Evolutionary conservation across 805 yeast genomes (phyloP).

Genomic region (Candida corydali): DNA sequence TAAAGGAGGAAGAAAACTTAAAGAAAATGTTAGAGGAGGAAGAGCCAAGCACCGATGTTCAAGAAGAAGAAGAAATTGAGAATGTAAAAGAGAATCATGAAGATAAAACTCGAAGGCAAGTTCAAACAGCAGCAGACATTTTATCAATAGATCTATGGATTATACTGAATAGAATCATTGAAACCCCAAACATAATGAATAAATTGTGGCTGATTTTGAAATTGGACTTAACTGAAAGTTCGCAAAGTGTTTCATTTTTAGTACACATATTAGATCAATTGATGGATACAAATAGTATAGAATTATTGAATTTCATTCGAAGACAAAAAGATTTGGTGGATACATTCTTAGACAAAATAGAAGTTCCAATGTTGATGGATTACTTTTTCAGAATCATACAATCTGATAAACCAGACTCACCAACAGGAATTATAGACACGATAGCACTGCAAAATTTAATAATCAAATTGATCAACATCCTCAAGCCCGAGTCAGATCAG

Average conservation of each 20-base stretch:
- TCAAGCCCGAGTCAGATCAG: conserved; percentile 64
- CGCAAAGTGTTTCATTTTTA: conserved; percentile 36
- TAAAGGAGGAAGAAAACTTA: conserved; percentile 20
- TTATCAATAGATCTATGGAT: conserved; percentile 40
- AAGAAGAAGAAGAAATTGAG: conserved; percentile 12
- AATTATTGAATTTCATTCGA: conserved; percentile 67
- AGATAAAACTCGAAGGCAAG: conserved; percentile 31
- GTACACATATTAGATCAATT: conserved; percentile 80
- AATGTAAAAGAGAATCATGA: conserved; percentile 24
- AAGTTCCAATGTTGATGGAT: conserved; percentile 93
- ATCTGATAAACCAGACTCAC: conserved; percentile 85
- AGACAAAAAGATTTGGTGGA: conserved; percentile 69
- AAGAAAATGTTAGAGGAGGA: conserved; percentile 9
- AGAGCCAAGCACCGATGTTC: conserved; percentile 7
- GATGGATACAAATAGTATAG: conserved; percentile 55
- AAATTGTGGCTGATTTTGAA: conserved; percentile 39
- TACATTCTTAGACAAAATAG: conserved; percentile 78
- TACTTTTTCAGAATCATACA: conserved; percentile 83
- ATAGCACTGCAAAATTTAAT: conserved; percentile 72
- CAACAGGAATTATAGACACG: conserved; percentile 80
- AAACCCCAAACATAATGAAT: conserved; percentile 35
- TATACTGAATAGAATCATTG: conserved; percentile 38
- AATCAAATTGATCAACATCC: conserved; percentile 63
- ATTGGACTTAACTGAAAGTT: conserved; percentile 30
- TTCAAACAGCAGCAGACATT: conserved; percentile 38